Evolutionary conservation across 2,329 filamentous ascomycete species (phyloP).

Genomic region (Penicillium sp.): DNA sequence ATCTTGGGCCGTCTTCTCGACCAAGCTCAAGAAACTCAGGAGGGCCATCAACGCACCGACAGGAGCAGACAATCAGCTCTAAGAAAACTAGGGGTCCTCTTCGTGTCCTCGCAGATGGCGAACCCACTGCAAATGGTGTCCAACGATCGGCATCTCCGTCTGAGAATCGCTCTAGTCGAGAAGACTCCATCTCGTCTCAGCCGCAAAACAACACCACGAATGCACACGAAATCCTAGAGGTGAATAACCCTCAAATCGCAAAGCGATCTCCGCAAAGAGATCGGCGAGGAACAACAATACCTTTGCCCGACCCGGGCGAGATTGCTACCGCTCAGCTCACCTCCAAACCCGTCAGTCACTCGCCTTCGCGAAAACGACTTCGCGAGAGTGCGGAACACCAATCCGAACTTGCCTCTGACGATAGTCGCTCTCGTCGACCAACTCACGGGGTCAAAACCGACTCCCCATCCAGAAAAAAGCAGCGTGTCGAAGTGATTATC

Average conservation of each 20-base stretch:
- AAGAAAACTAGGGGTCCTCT: neutral
- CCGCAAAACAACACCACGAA: neutral
- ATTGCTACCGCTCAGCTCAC: neutral
- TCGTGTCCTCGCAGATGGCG: neutral
- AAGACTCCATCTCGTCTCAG: constrained; percentile 12
- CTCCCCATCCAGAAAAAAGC: constrained; percentile 24
- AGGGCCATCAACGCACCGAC: neutral
- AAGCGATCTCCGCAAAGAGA: neutral
- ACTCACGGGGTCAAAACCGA: neutral
- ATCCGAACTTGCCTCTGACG: neutral
- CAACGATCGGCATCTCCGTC: constrained; percentile 1
- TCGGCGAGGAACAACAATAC: neutral
- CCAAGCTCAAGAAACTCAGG: neutral
- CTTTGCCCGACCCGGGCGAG: neutral
- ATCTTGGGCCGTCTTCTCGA: constrained; percentile 10
- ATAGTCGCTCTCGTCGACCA: neutral
- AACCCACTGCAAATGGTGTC: neutral
- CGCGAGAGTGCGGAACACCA: constrained; percentile 15
- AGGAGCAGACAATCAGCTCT: neutral
- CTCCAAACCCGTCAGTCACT: neutral
- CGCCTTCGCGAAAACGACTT: constrained; percentile 21
- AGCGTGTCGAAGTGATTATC: constrained; percentile 13
- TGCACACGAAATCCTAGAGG: no score
- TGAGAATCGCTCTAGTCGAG: neutral
- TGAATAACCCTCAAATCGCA: neutral